Base-by-base conservation (phyloP, 2,329 filamentous ascomycete genomes). In the Xylariaceae sp. region DNA sequence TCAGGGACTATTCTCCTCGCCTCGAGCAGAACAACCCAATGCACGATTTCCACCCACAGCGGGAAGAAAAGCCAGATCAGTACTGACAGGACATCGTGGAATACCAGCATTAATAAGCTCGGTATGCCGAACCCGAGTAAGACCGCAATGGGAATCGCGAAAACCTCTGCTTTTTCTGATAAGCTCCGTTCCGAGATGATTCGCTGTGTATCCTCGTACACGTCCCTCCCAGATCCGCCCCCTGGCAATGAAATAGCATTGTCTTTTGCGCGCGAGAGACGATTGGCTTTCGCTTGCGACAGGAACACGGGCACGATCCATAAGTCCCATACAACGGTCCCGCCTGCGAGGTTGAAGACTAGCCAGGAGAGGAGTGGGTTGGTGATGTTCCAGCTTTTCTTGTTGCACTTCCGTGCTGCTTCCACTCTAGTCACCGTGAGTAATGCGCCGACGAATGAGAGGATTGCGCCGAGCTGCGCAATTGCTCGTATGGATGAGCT, bases 101-200 rank as follows among this genome's bases (percentile, higher is more conserved):
- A 57, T n/a, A 69, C 57, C n/a, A 81, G 69, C 73, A 80, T 76
- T 33, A 74, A 53, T 4, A 73, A 38, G 1, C 76, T 74, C 0
- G 78, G 78, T 2, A 76, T 55, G 41, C 77, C 67, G 57, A 71
- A 81, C 33, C 78, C 78, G 10, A 77, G 43, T 0, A 72, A 69
- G 0, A 81, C 73, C 19, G 74, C 75, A 22, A 74, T 58, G 7
- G 79, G 78, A 17, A 82, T 79, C 22, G 83, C 82, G 51, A 83
- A 73, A 53, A 80, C 77, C 64, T 87, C 84, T 2, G 79, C 69
- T 18, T 66, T 67, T 6, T 69, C 68, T 11, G 49, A 40, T 12
- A 81, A 65, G 52, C 74, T 71, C 9, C 75, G 70, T 36, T 48
- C 51, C 2, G 47, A 12, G 33, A 45, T 44, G 17, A 57, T n/a